Evolutionary conservation across 208 protist species (phyloP).

Genomic region (Trypanosoma rangeli): DNA sequence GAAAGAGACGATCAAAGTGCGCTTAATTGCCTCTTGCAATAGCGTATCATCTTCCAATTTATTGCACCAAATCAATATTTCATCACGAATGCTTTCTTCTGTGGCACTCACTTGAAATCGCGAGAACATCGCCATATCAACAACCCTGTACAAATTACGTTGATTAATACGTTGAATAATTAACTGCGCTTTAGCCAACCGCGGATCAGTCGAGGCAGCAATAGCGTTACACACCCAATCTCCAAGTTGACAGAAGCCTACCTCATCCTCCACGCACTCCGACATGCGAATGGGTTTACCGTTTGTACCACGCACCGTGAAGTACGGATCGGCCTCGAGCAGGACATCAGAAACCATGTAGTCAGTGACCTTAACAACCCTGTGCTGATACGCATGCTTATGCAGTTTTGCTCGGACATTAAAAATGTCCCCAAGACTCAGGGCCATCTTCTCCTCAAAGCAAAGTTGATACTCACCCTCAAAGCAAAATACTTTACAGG

Average conservation of each 20-base stretch:
- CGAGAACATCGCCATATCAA: slow-evolving; percentile 39
- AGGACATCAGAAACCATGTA: slow-evolving; percentile 82
- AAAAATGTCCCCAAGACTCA: slow-evolving; percentile 86
- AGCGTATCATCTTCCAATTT: not conserved
- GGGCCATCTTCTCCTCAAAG: slow-evolving; percentile 77
- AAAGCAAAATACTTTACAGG: slow-evolving; percentile 44
- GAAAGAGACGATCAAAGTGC: slow-evolving; percentile 44
- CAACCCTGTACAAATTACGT: slow-evolving; percentile 74
- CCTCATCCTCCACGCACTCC: slow-evolving; percentile 38
- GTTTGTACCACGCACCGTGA: slow-evolving; percentile 23
- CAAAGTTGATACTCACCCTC: slow-evolving; percentile 71
- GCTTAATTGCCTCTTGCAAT: slow-evolving; percentile 6
- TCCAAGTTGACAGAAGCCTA: slow-evolving; percentile 38
- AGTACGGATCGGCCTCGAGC: slow-evolving; percentile 43
- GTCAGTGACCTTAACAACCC: slow-evolving; percentile 57
- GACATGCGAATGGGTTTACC: slow-evolving; percentile 20
- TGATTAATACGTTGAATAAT: slow-evolving; percentile 69
- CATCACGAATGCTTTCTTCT: slow-evolving; percentile 31
- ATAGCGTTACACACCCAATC: slow-evolving; percentile 52
- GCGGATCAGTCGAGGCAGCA: slow-evolving; percentile 44
- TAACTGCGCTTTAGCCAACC: slow-evolving; percentile 42
- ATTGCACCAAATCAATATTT: slow-evolving; percentile 21
- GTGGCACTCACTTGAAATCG: slow-evolving; percentile 10
- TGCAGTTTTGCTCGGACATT: slow-evolving; percentile 77
- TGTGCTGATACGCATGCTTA: slow-evolving; percentile 87